Conservation (phyloP, 306 rosid genomes). For the Lupinus albus region DNA sequence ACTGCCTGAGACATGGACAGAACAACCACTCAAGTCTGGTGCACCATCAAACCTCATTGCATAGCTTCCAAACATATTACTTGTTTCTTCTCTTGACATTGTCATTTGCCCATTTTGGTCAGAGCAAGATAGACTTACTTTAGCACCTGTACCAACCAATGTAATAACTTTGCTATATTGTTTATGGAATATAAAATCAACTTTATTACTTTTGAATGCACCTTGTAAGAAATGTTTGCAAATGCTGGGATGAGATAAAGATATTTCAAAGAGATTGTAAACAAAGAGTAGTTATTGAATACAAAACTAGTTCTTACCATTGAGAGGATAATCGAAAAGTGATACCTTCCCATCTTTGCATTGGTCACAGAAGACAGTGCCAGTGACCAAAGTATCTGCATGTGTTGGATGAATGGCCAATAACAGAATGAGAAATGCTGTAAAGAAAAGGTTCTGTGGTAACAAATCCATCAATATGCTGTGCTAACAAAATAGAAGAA, state of each 20-base stretch:
- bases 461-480: conserved; percentile 62
- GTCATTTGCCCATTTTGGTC: conserved; percentile 62
- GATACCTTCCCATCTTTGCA: conserved; percentile 89
- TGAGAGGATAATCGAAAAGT: conserved; percentile 69
- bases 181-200: too few species aligned
- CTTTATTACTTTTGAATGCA: too few species aligned
- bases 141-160: conserved; percentile 57
- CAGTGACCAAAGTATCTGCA: conserved; percentile 68
- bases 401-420: conserved; percentile 50
- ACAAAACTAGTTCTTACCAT: conserved; percentile 56
- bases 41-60: conserved; percentile 70
- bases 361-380: conserved; percentile 89
- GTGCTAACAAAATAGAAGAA: conserved; percentile 16
- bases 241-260: too few species aligned
- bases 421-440: conserved; percentile 48
- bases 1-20: conserved; percentile 56
- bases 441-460: conserved; percentile 44
- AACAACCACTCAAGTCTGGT: conserved; percentile 70
- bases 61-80: conserved; percentile 76
- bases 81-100: conserved; percentile 79
- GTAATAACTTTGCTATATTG: neutral
- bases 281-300: conserved; percentile 4
- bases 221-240: too few species aligned
- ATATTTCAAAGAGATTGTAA: neutral
- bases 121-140: conserved; percentile 66